Evolutionary conservation across 345 rosid genomes (phyloP).

Genomic region (Crucihimalaya himalaica): DNA sequence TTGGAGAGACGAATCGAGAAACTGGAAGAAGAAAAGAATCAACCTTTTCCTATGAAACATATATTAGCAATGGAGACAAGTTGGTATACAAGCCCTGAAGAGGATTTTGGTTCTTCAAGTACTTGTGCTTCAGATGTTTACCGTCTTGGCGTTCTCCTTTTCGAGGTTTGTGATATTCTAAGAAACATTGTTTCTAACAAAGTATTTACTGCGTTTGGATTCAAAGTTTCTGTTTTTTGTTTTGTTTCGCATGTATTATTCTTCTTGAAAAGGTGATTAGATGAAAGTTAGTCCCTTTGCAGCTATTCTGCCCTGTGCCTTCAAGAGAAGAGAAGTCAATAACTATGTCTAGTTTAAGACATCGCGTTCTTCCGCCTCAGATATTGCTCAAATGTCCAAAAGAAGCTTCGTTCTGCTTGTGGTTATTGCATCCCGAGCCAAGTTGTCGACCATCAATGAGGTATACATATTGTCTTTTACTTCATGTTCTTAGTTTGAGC

Average conservation of each 20-base stretch:
- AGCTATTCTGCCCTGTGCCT: slow-evolving; percentile 70
- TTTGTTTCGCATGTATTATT: not conserved
- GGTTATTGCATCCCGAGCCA: slow-evolving; percentile 93
- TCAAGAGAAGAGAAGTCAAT: slow-evolving; percentile 73
- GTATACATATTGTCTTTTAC: slow-evolving; percentile 42
- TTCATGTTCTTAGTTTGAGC: not conserved
- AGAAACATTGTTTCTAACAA: not conserved
- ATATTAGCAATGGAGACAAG: slow-evolving; percentile 75
- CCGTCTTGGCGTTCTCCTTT: slow-evolving; percentile 82
- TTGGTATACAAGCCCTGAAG: slow-evolving; percentile 96
- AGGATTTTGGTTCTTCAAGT: slow-evolving; percentile 57
- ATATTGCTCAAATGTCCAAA: slow-evolving; percentile 82
- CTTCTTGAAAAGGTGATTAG: slow-evolving; percentile 38
- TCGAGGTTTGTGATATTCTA: slow-evolving; percentile 61
- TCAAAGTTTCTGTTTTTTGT: not conserved
- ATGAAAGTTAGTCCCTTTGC: slow-evolving; percentile 37
- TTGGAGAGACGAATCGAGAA: slow-evolving; percentile 42
- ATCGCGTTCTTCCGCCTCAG: slow-evolving; percentile 95
- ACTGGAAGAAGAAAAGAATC: slow-evolving; percentile 60
- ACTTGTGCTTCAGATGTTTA: slow-evolving; percentile 90
- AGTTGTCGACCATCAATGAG: slow-evolving; percentile 75
- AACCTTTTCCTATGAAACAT: slow-evolving; percentile 86
- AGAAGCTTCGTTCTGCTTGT: slow-evolving; percentile 94
- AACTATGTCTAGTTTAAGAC: slow-evolving; percentile 92
- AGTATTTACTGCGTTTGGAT: slow-evolving; percentile 6